phyloP scores from a whole-genome alignment of 1,284 basidiomycete species.

The Tilletiopsis washingtonensis region DNA sequence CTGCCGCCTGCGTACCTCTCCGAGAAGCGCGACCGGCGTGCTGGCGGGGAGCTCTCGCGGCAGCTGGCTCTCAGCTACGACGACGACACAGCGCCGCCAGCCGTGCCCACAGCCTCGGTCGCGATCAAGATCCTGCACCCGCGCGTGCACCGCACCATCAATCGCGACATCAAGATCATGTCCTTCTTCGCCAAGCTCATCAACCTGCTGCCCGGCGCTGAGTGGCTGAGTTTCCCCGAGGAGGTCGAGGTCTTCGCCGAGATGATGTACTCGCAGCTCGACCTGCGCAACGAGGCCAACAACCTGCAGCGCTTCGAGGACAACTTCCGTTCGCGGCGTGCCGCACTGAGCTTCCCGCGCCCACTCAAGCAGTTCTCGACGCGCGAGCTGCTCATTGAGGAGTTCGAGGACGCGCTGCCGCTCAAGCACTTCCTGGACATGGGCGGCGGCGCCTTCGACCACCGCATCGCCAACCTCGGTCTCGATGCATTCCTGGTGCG shows the following conservation, averaged over 20 bases:
- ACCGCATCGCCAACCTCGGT: constrained; percentile 81
- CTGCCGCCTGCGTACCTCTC: constrained; percentile 56
- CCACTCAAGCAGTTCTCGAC: constrained; percentile 74
- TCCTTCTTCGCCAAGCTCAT: constrained; percentile 76
- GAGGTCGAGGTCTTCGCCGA: constrained; percentile 87
- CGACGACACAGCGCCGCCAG: constrained; percentile 27
- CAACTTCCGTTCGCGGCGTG: constrained; percentile 68
- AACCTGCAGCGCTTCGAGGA: constrained; percentile 78
- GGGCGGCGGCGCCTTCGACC: constrained; percentile 75
- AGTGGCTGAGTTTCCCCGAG: constrained; percentile 92
- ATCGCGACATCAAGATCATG: constrained; percentile 88
- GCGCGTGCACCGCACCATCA: constrained; percentile 62
- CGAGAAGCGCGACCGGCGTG: constrained; percentile 1
- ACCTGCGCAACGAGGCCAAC: constrained; percentile 80
- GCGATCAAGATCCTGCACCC: constrained; percentile 97
- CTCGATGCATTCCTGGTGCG: constrained; percentile 87
- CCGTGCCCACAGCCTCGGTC: constrained; percentile 54
- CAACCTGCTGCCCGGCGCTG: constrained; percentile 78
- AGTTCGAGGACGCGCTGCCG: constrained; percentile 85
- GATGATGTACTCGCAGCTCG: constrained; percentile 97
- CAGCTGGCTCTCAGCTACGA: constrained; percentile 32
- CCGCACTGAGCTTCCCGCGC: constrained; percentile 79
- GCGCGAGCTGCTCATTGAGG: constrained; percentile 76
- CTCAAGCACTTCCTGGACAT: constrained; percentile 79
- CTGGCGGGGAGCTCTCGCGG: neutral